Evolutionary conservation across 495 filamentous ascomycete species (phyloP).

Genomic region (Thozetella sp.): DNA sequence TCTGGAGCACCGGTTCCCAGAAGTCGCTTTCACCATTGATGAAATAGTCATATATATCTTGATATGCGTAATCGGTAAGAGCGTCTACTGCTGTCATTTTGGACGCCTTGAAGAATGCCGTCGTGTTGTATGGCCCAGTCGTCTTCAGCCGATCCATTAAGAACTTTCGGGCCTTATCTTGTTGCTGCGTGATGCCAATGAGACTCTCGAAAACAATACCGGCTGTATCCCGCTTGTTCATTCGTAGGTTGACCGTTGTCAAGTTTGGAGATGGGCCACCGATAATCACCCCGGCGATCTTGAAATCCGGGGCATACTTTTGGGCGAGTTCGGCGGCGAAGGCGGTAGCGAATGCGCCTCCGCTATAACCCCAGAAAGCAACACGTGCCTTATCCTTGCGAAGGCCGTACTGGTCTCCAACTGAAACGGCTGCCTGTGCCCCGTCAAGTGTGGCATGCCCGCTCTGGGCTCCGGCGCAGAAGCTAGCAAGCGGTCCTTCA

Average conservation of each 20-base stretch:
- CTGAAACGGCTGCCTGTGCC: slow-evolving; percentile 40
- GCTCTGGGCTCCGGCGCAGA: slow-evolving; percentile 38
- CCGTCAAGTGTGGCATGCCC: slow-evolving; percentile 50
- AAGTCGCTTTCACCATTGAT: slow-evolving; percentile 25
- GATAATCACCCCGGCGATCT: slow-evolving; percentile 47
- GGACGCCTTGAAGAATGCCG: slow-evolving; percentile 25
- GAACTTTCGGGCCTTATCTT: slow-evolving; percentile 12
- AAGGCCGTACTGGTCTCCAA: slow-evolving; percentile 8
- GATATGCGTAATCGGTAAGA: slow-evolving; percentile 23
- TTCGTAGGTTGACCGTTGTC: slow-evolving; percentile 18
- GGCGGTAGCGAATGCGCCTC: slow-evolving; percentile 53
- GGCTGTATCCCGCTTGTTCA: slow-evolving; percentile 21
- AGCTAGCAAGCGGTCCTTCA: slow-evolving; percentile 42
- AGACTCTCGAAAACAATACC: slow-evolving; percentile 19
- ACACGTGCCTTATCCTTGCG: slow-evolving; percentile 13
- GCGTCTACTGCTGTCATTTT: slow-evolving; percentile 22
- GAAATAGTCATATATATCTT: slow-evolving; percentile 41
- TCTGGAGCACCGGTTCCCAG: slow-evolving; percentile 21
- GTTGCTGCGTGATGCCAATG: slow-evolving; percentile 26
- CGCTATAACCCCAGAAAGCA: slow-evolving; percentile 58
- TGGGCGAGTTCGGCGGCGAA: slow-evolving; percentile 55
- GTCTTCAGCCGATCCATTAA: slow-evolving; percentile 16
- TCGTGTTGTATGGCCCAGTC: slow-evolving; percentile 25
- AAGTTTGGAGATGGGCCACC: slow-evolving; percentile 46
- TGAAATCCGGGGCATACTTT: slow-evolving; percentile 54